Percentiles rank a stretch among this genome's conserved stretches.
Conservation (phyloP, 306 rosid genomes). For the Lotus japonicus region DNA sequence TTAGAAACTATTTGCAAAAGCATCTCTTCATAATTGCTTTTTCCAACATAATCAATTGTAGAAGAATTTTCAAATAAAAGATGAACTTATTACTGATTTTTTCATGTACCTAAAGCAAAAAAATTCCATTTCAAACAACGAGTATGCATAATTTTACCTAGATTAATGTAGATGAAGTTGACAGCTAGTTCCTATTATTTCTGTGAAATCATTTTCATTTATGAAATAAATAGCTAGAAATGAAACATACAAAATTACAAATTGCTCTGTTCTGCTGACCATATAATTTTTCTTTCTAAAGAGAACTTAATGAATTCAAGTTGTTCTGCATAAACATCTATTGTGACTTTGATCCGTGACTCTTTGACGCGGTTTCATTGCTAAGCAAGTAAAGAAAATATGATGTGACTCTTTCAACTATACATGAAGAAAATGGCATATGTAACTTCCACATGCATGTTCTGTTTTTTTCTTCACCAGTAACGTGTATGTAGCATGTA, state of each 20-base stretch:
- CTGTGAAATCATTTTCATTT: neutral
- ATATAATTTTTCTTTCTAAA: neutral
- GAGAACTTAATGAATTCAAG: conserved; percentile 4
- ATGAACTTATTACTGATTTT: no score
- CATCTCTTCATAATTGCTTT: no score
- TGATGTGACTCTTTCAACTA: conserved; percentile 26
- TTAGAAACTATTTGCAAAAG: no score
- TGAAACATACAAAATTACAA: neutral
- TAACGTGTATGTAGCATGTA: no score
- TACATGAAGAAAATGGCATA: neutral
- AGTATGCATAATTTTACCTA: neutral
- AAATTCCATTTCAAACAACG: neutral
- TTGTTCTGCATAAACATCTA: neutral
- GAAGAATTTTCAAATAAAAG: no score
- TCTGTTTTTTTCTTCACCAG: conserved; percentile 16
- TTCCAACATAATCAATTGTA: no score
- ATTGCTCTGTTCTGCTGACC: neutral
- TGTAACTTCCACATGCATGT: conserved; percentile 38
- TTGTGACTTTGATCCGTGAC: neutral
- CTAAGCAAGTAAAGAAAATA: conserved; percentile 20
- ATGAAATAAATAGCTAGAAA: neutral
- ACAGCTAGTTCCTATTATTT: conserved; percentile 1
- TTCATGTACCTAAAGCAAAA: neutral
- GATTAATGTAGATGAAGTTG: neutral
- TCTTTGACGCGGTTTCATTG: conserved; percentile 50